Evolutionary conservation across 75 land plant species (phyloP).

Genomic region (Adiantum capillusveneris): DNA sequence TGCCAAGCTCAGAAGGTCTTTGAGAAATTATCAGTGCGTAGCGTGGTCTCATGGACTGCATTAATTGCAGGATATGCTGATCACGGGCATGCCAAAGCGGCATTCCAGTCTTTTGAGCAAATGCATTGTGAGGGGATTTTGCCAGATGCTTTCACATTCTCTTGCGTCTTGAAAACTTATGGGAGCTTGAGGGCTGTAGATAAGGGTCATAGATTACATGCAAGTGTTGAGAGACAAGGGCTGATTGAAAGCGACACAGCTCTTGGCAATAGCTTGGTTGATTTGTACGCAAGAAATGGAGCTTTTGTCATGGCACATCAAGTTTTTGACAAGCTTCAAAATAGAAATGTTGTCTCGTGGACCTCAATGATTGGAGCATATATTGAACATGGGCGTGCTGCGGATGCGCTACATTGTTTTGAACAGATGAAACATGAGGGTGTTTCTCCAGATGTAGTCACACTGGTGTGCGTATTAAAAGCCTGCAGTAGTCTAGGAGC

Average conservation of each 20-base stretch:
- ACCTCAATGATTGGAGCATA: too few species aligned
- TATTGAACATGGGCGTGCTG: too few species aligned
- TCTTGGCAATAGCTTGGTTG: too few species aligned
- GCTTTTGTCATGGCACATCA: too few species aligned
- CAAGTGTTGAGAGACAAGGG: not conserved
- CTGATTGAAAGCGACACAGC: not conserved
- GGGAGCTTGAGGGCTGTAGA: not conserved
- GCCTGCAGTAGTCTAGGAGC: not conserved
- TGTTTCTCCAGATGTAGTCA: constrained; percentile 13
- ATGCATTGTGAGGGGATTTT: not conserved
- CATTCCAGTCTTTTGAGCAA: not conserved
- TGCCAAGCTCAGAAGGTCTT: constrained; percentile 44
- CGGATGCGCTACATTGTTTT: not conserved
- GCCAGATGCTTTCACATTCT: not conserved
- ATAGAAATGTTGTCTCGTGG: too few species aligned
- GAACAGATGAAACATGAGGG: constrained; percentile 5
- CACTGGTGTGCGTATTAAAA: not conserved
- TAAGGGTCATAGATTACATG: not conserved
- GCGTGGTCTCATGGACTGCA: constrained; percentile 53
- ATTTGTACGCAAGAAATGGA: too few species aligned
- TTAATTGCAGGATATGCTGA: constrained; percentile 16
- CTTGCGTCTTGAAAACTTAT: not conserved
- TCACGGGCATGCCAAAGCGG: not conserved
- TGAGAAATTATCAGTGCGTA: constrained; percentile 32
- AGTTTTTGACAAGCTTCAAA: too few species aligned